These are phyloP conservation scores for Syzygium malaccense DNA, from an alignment of 441 rosid genomes.

Conservation along the genomic window DNA sequence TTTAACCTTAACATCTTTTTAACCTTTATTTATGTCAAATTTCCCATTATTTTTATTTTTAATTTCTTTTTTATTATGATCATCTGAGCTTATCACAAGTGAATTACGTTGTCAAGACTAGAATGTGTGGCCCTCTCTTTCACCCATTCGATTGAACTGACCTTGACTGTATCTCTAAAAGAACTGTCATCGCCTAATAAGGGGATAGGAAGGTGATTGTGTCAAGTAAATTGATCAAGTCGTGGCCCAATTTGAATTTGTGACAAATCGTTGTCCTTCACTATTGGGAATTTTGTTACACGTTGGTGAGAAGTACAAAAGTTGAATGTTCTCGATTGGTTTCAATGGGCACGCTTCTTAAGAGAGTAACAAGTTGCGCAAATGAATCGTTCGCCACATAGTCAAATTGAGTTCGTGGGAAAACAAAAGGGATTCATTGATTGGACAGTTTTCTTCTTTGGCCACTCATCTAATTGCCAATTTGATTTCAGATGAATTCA, in stretches of 20 bases:
- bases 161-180: neutral
- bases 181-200: neutral
- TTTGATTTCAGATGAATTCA: neutral
- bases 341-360: neutral
- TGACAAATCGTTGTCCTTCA: neutral
- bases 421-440: neutral
- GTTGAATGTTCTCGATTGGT: neutral
- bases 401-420: neutral
- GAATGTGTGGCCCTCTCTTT: neutral
- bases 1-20: neutral
- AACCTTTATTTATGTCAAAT: neutral
- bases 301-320: neutral
- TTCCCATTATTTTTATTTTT: neutral
- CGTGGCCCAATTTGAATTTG: neutral
- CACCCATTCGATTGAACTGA: neutral
- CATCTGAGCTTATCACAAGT: neutral
- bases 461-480: neutral
- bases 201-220: neutral
- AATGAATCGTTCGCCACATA: neutral
- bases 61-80: neutral
- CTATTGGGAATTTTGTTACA: neutral
- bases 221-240: neutral
- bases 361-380: neutral
- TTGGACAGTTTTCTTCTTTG: neutral
- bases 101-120: neutral